phyloP scores from a whole-genome alignment of 768 basidiomycete species.

The Floccularia luteovirens region DNA sequence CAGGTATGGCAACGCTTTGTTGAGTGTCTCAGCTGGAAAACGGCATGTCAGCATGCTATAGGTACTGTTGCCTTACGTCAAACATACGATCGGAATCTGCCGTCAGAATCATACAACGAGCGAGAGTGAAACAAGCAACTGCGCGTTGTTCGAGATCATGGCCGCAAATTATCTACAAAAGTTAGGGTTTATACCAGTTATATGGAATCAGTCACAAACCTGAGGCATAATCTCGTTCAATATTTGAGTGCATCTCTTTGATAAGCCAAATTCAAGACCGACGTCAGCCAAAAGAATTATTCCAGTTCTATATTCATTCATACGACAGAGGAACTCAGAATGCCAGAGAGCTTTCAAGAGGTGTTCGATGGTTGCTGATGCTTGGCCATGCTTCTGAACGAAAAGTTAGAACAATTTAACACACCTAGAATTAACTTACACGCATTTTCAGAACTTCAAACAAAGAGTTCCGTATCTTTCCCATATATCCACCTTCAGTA shows the following conservation, averaged over 20 bases:
- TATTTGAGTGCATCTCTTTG: slow-evolving; percentile 52
- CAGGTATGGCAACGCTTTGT: slow-evolving; percentile 56
- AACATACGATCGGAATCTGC: slow-evolving; percentile 37
- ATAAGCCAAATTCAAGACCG: slow-evolving; percentile 71
- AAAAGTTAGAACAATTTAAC: slow-evolving; percentile 4
- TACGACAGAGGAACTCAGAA: slow-evolving; percentile 69
- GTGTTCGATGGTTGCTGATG: slow-evolving; percentile 51
- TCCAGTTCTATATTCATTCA: slow-evolving; percentile 59
- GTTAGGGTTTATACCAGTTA: neutral
- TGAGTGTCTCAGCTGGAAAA: slow-evolving; percentile 30
- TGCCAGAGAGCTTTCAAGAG: slow-evolving; percentile 72
- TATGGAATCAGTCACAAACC: slow-evolving; percentile 26
- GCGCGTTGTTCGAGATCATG: slow-evolving; percentile 73
- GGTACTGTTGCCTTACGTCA: neutral
- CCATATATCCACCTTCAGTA: slow-evolving; percentile 26
- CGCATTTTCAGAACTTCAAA: slow-evolving; percentile 39
- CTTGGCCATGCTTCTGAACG: slow-evolving; percentile 55
- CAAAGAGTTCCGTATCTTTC: slow-evolving; percentile 33
- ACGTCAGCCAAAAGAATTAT: slow-evolving; percentile 73
- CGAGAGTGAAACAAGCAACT: slow-evolving; percentile 64
- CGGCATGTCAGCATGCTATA: too few relatives aligned
- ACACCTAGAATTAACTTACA: slow-evolving; percentile 21
- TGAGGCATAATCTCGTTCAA: slow-evolving; percentile 81
- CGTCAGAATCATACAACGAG: slow-evolving; percentile 66
- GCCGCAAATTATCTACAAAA: slow-evolving; percentile 53